Percentiles rank a stretch among this genome's conserved stretches.
These are phyloP conservation scores for Exophiala viscosa DNA, from an alignment of 2,329 filamentous ascomycete species.

Conservation along the genomic window DNA sequence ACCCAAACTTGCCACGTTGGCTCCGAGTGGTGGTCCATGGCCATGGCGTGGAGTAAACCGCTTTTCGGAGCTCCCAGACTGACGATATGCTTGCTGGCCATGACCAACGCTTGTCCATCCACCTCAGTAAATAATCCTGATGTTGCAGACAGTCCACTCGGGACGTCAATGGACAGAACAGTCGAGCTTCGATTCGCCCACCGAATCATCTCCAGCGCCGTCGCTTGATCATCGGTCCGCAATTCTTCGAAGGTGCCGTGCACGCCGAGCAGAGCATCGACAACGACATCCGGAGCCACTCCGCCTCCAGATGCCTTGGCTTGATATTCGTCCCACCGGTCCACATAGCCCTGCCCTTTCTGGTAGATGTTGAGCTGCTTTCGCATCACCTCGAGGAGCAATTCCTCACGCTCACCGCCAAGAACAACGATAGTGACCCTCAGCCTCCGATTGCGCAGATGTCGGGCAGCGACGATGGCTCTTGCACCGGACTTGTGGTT, in stretches of 20 bases:
- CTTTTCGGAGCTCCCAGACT: slow-evolving; percentile 82
- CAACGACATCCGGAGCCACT: slow-evolving; percentile 70
- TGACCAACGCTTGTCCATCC: slow-evolving; percentile 74
- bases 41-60: slow-evolving; percentile 74
- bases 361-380: slow-evolving; percentile 81
- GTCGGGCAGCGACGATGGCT: slow-evolving; percentile 78
- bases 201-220: slow-evolving; percentile 83
- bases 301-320: slow-evolving; percentile 32
- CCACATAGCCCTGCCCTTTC: slow-evolving; percentile 73
- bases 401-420: slow-evolving; percentile 75
- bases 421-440: slow-evolving; percentile 80
- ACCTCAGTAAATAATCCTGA: slow-evolving; percentile 53
- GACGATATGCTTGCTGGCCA: slow-evolving; percentile 78
- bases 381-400: slow-evolving; percentile 73
- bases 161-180: slow-evolving; percentile 83
- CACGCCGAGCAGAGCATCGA: slow-evolving; percentile 84
- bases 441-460: slow-evolving; percentile 77
- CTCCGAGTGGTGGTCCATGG: slow-evolving; percentile 45
- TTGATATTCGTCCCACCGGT: slow-evolving; percentile 58
- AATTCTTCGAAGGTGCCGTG: slow-evolving; percentile 87
- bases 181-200: slow-evolving; percentile 75
- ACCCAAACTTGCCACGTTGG: slow-evolving; percentile 71
- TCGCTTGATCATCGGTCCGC: slow-evolving; percentile 74
- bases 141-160: slow-evolving; percentile 59
- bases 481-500: slow-evolving; percentile 87